These are phyloP conservation scores for Petunia axillaris DNA, from an alignment of 257 asterid species.

Conservation along the genomic window DNA sequence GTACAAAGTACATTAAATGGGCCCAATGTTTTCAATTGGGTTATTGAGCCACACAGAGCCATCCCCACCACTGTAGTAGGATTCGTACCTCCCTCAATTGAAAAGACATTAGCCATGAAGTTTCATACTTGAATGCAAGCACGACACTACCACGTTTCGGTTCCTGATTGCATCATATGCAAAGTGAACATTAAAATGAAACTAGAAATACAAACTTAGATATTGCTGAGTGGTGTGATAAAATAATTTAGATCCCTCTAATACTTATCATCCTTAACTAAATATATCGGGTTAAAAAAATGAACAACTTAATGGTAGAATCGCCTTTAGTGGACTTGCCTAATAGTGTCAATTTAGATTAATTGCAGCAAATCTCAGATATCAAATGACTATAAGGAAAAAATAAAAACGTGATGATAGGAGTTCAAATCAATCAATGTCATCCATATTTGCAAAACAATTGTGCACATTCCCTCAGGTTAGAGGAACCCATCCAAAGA, in stretches of 20 bases:
- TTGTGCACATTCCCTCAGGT: not conserved
- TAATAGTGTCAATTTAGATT: too few species aligned
- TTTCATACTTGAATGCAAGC: conserved; percentile 16
- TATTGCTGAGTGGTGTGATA: not conserved
- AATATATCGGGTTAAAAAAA: too few species aligned
- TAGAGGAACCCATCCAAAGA: conserved; percentile 23
- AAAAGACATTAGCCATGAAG: conserved; percentile 31
- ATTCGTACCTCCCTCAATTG: conserved; percentile 37
- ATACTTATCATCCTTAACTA: too few species aligned
- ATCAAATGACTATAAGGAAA: too few species aligned
- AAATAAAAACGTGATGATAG: not conserved
- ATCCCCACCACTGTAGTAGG: conserved; percentile 46
- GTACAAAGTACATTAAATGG: conserved; percentile 20
- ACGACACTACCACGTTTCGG: conserved; percentile 46
- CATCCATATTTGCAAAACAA: not conserved
- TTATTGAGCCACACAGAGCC: conserved; percentile 30
- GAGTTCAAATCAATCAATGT: not conserved
- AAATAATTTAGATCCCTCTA: too few species aligned
- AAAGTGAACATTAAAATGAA: not conserved
- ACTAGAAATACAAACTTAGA: not conserved
- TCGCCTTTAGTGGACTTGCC: too few species aligned
- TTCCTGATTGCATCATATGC: conserved; percentile 26
- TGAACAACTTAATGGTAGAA: too few species aligned
- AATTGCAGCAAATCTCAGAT: too few species aligned
- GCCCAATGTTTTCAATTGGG: conserved; percentile 23